Conservation (phyloP, 139 green algal genomes). For the Pseudopediastrum boryanum region DNA sequence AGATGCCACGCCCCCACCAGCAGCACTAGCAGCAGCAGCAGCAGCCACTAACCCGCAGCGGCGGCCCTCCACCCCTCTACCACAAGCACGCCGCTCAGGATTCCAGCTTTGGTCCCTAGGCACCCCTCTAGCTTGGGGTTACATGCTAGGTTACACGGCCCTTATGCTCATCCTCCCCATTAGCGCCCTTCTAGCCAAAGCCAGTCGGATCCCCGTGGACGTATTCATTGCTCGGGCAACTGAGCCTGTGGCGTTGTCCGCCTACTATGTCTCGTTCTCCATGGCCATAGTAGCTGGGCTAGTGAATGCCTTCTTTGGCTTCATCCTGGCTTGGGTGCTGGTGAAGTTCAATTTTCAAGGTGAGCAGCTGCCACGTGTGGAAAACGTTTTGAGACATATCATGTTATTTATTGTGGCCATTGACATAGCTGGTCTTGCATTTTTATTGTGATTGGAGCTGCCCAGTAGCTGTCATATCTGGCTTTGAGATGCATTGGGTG, state of each 20-base stretch:
- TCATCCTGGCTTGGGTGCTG: slow-evolving; percentile 77
- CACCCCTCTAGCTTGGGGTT: slow-evolving; percentile 43
- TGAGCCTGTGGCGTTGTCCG: slow-evolving; percentile 68
- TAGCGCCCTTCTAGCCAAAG: slow-evolving; percentile 49
- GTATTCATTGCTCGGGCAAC: slow-evolving; percentile 55
- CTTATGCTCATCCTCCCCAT: slow-evolving; percentile 71
- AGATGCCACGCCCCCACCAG: neutral
- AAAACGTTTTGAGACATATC: too few relatives aligned
- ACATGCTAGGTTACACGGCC: slow-evolving; percentile 60
- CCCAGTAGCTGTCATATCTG: too few relatives aligned
- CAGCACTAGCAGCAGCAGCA: neutral
- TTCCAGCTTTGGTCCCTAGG: slow-evolving; percentile 26
- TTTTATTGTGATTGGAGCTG: too few relatives aligned
- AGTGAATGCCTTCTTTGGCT: slow-evolving; percentile 76
- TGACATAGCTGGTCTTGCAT: too few relatives aligned
- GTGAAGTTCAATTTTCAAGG: slow-evolving; percentile 63
- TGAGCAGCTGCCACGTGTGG: too few relatives aligned
- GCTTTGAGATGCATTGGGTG: too few relatives aligned
- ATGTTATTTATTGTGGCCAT: too few relatives aligned
- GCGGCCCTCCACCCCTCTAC: too few relatives aligned
- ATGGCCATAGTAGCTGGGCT: slow-evolving; percentile 57
- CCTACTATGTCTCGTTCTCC: slow-evolving; percentile 73
- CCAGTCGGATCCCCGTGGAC: slow-evolving; percentile 42
- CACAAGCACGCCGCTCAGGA: too few relatives aligned
- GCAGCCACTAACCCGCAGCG: too few relatives aligned